Base-by-base conservation (phyloP, 768 basidiomycete genomes). In the Trametes cinnabarina region DNA sequence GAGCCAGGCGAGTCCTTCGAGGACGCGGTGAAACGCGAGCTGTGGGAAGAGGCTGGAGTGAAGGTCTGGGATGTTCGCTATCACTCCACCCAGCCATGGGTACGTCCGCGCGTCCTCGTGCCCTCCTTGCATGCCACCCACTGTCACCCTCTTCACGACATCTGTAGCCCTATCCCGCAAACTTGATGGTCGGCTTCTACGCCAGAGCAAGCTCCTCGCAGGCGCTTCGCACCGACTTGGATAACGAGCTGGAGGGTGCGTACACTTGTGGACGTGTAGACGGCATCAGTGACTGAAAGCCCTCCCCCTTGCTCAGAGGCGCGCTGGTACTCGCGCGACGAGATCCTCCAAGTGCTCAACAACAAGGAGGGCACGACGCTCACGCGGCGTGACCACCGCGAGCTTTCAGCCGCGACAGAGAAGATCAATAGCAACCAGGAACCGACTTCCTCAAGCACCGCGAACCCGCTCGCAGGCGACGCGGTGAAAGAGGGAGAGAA, bases 41-140 rank as follows among this genome's bases (percentile, higher is more conserved):
- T 96, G 71, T 92, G 92, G 86, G 96, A 99, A 71, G 96, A 98
- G 71, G 91, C 92, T 2, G 96, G 96, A 4, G 81, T 98, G n/a
- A 82, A 79, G 46, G 91, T 92, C 22, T 88, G 87, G 76, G 80
- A 92, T 62, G 81, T 94, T 23, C 79, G 78, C 63, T 98, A 96
- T 68, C 92, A 94, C 71, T 91, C 89, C 55, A 83, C 79, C 32
- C 91, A 93, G 65, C 92, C 92, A 53, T 94, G 92, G 92, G 92
- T 89, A 64, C 60, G 81, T 61, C 34, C 80, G 61, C 30, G 20
- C 34, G 23, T 58, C 37, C 60, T 54, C 42, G 22, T 26, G 46
- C 52, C 42, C 39, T 17, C 30, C 10, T 32, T 41, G n/a, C 43
- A 43, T 30, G 12, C 48, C 15, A 19, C 17, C 32, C 23, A 25